Evolutionary conservation across 208 protist species (phyloP), one percentile per base, ranked within the genome.

Genomic region (Leishmania guyanensis): DNA sequence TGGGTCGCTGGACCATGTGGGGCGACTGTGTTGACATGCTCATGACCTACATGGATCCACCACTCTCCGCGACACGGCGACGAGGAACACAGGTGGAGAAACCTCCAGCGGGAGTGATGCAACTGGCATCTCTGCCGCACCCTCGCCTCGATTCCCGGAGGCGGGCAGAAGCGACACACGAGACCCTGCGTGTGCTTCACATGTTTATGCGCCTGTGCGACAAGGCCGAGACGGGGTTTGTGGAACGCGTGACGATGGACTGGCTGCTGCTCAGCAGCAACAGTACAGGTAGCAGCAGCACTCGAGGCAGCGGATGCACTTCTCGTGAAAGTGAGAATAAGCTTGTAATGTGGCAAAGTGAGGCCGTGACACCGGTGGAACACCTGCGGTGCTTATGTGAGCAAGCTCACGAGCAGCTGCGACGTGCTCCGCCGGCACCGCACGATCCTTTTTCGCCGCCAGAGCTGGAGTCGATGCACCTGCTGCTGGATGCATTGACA

Each of bases 1-100:
- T 89, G 65, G 76, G 65, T 53, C 90, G 92, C 1, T 90, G 90
- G 83, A 87, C 90, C 2, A 78, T 95, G 80, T 95, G 92, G 92
- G 77, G 81, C 20, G 88, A 86, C 73, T 95, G 92, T 79, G 75
- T 90, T 12, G 60, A 80, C 10, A 78, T 89, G 17, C 83, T 95
- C 16, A 46, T 84, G 43, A 17, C 71, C 3, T 87, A 80, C 68
- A 78, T 95, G 5, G 43, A 51, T 56, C 86, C 84, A 36, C 92
- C 88, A 12, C 71, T 92, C 46, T 46, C 53, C 43, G 3, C 74
- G 17, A 62, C 43, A 14, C 17, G 69, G 69, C 69, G 46, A 73
- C 69, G 48, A 16, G 39, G n/a, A 22, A 51, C 9, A 54, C 36
- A 48, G 36, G 3, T 51, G 9, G 69, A 73, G 64, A 50, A 39